Base-by-base conservation (phyloP, 2,329 filamentous ascomycete genomes). In the Tolypocladium amazonense region DNA sequence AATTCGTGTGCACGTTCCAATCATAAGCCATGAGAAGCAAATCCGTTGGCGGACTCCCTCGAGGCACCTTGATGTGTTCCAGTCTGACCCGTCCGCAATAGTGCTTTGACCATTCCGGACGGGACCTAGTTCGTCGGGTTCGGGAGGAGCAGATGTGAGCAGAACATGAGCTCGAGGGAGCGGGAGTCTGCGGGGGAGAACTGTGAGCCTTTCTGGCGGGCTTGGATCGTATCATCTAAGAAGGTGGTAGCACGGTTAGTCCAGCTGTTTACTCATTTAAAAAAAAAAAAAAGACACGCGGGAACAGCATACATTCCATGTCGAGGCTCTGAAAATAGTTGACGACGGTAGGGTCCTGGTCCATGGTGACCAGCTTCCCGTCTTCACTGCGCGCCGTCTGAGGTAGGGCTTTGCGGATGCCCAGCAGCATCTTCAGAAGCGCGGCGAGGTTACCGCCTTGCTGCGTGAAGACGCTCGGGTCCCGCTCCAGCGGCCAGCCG, bases 401-500 rank as follows among this genome's bases (percentile, higher is more conserved):
- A 1, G 85, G 85, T 6, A 86, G 75, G 0, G 82, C 79, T 62
- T 82, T 81, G 45, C 85, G 78, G 59, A 86, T 86, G n/a, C 75
- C 75, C 12, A 87, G 70, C 4, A 88, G 76, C 81, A 87, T 85
- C 68, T 81, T 80, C 56, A 88, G 69, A 45, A 87, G 71, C 53
- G 82, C 77, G 6, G 83, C 82, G 8, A 88, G 76, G 39, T 80
- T 79, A 54, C 81, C 79, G 20, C 84, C 84, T 64, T 87, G 84
- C 59, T 80, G 77, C 0, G 82, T 81, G 66, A 83, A 88, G 57
- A 76, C 75, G 56, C 75, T 73, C 0, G 85, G 85, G 9, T 81
- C 79, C 43, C 75, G 71, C 66, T 84, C 82, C 3, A 88, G 75
- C 4, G 85, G 85, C 85, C 85, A 88, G 52, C 79, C 78, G 0